Percentiles rank a stretch among this genome's conserved stretches.
phyloP scores from a whole-genome alignment of 2,329 filamentous ascomycete species.

The Aspergillus pseudotamarii region DNA sequence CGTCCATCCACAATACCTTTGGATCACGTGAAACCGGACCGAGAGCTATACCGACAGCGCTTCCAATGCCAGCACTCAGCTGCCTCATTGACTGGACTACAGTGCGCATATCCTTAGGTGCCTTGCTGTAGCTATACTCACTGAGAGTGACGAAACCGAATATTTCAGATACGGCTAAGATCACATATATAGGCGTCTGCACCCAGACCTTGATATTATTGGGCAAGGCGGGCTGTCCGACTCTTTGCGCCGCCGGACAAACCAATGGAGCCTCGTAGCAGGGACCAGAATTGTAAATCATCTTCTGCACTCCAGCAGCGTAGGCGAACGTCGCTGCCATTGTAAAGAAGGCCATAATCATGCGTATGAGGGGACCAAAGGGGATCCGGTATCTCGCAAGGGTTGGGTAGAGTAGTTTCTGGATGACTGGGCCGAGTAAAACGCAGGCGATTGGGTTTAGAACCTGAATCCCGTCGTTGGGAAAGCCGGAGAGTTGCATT shows the following conservation, averaged over 20 bases:
- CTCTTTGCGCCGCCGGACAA: slow-evolving; percentile 3
- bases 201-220: slow-evolving; percentile 7
- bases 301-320: slow-evolving; percentile 6
- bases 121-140: slow-evolving; percentile 8
- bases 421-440: slow-evolving; percentile 6
- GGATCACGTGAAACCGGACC: slow-evolving; percentile 1
- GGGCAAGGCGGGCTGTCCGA: slow-evolving; percentile 1
- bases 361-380: slow-evolving; percentile 1
- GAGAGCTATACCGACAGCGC: slow-evolving; percentile 4
- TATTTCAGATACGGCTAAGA: slow-evolving; percentile 1
- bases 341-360: slow-evolving; percentile 1
- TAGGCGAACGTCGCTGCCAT: slow-evolving; percentile 2
- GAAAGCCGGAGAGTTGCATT: not conserved
- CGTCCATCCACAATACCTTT: slow-evolving; percentile 5
- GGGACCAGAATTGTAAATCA: slow-evolving; percentile 4
- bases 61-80: slow-evolving; percentile 4
- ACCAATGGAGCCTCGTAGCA: slow-evolving; percentile 6
- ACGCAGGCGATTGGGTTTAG: slow-evolving; percentile 8
- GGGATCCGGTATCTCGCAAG: not conserved
- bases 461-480: slow-evolving; percentile 5
- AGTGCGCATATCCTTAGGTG: slow-evolving; percentile 8
- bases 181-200: slow-evolving; percentile 4
- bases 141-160: slow-evolving; percentile 3
- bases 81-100: slow-evolving; percentile 8
- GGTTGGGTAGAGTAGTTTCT: slow-evolving; percentile 2